phyloP scores from a whole-genome alignment of 2,329 filamentous ascomycete species.

The Ascosphaera acerosa region DNA sequence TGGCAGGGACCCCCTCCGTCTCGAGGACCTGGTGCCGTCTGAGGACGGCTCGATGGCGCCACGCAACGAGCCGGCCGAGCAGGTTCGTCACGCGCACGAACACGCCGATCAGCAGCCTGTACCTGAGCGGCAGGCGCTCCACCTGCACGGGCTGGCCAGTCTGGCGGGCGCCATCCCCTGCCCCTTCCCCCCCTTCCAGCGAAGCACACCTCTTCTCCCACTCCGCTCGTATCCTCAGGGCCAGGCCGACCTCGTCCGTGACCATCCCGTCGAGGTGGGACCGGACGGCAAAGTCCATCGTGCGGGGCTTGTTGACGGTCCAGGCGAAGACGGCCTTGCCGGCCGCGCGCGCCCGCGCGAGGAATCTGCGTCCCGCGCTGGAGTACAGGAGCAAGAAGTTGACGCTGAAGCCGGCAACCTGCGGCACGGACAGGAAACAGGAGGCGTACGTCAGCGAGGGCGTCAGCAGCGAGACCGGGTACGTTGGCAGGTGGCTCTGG shows the following conservation, averaged over 20 bases:
- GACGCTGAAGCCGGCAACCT: slow-evolving; percentile 50
- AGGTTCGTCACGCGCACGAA: background rate
- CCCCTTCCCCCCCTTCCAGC: background rate
- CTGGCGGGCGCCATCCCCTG: background rate
- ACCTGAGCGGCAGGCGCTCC: background rate
- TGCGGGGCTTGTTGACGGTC: slow-evolving; percentile 58
- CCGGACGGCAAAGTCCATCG: slow-evolving; percentile 61
- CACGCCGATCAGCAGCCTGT: background rate
- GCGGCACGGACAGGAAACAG: slow-evolving; percentile 40
- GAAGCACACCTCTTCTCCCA: background rate
- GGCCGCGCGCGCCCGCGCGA: slow-evolving; percentile 30
- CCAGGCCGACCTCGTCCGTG: slow-evolving; percentile 45
- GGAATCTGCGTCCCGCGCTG: slow-evolving; percentile 39
- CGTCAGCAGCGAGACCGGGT: slow-evolving; percentile 18
- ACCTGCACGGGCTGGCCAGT: background rate
- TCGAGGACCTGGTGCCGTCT: background rate
- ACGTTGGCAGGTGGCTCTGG: slow-evolving; percentile 24
- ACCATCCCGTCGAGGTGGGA: slow-evolving; percentile 51
- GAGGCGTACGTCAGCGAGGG: slow-evolving; percentile 32
- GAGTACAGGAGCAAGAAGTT: slow-evolving; percentile 42
- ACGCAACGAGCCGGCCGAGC: background rate
- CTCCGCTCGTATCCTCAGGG: slow-evolving; percentile 1
- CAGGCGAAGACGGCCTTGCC: slow-evolving; percentile 45
- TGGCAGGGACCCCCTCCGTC: no score
- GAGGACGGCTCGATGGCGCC: background rate